Evolutionary conservation across 257 asterid species (phyloP).

Genomic region (Nicotiana undulata): DNA sequence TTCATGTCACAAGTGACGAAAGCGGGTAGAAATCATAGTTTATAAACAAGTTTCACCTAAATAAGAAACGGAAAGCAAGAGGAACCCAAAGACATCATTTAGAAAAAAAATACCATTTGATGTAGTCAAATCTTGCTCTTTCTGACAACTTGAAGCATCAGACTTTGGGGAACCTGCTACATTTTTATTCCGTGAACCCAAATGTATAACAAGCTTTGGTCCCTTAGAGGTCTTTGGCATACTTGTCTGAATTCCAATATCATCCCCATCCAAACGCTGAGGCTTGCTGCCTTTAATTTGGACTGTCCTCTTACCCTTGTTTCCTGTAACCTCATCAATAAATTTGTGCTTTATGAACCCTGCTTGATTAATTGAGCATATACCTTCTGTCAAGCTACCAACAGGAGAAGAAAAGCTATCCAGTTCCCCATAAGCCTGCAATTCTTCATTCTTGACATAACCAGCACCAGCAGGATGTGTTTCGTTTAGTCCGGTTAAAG

Average conservation of each 20-base stretch:
- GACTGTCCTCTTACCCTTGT: slow-evolving; percentile 39
- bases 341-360: slow-evolving; percentile 41
- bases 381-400: slow-evolving; percentile 47
- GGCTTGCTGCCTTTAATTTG: slow-evolving; percentile 53
- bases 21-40: neutral
- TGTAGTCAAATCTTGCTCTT: slow-evolving; percentile 45
- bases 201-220: slow-evolving; percentile 84
- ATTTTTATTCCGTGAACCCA: slow-evolving; percentile 66
- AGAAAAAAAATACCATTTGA: slow-evolving; percentile 44
- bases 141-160: slow-evolving; percentile 52
- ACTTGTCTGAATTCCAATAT: slow-evolving; percentile 34
- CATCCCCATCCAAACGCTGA: slow-evolving; percentile 37
- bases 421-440: slow-evolving; percentile 37
- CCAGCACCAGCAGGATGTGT: slow-evolving; percentile 23
- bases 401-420: slow-evolving; percentile 43
- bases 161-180: slow-evolving; percentile 46
- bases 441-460: slow-evolving; percentile 30
- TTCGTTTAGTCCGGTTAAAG: slow-evolving; percentile 31
- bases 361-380: slow-evolving; percentile 33
- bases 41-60: neutral
- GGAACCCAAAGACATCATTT: neutral
- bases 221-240: slow-evolving; percentile 47
- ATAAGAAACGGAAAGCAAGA: neutral
- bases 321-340: slow-evolving; percentile 44
- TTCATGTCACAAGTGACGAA: neutral